Conservation (phyloP, 345 rosid genomes). For the Raphanus raphanistrum region DNA sequence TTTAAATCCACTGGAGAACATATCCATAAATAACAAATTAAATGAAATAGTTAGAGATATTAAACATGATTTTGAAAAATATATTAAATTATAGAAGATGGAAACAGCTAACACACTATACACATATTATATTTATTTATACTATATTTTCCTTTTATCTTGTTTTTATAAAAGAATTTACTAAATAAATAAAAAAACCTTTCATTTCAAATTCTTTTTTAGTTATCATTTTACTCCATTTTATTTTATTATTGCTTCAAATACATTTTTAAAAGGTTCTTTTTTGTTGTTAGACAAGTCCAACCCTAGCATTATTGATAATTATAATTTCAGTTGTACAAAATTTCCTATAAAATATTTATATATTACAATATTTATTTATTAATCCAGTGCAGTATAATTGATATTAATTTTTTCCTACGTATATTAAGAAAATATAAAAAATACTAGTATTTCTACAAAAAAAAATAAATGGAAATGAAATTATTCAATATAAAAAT, state of each 20-base stretch:
- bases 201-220: background rate
- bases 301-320: background rate
- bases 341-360: no score
- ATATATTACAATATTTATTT: background rate
- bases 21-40: background rate
- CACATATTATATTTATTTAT: no score
- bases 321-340: no score
- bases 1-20: background rate
- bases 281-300: no score
- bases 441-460: background rate
- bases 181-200: no score
- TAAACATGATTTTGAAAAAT: background rate
- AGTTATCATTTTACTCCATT: background rate
- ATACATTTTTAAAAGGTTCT: no score
- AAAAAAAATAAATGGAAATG: background rate
- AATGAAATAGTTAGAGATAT: background rate
- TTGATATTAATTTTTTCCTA: background rate
- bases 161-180: no score
- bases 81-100: background rate
- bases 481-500: background rate
- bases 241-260: background rate
- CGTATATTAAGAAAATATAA: background rate
- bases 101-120: background rate
- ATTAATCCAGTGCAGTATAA: background rate
- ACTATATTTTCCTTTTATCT: background rate